Evolutionary conservation across 768 basidiomycete genomes (phyloP).

Genomic region (Trichaptum fuscoviolaceum): DNA sequence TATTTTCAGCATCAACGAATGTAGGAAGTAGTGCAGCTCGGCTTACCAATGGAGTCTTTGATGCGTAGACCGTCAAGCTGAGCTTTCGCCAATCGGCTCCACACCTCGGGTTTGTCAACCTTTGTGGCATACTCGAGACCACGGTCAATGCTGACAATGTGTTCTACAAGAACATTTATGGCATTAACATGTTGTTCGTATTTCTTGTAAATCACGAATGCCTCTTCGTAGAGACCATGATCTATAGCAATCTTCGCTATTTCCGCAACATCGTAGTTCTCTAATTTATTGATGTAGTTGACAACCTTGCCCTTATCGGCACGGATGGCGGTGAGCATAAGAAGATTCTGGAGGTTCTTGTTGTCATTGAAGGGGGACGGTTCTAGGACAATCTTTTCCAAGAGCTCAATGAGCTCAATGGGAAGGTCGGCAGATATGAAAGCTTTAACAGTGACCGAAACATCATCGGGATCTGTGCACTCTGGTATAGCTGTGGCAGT

Average conservation of each 20-base stretch:
- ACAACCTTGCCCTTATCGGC: slow-evolving; percentile 99
- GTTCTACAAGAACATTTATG: slow-evolving; percentile 96
- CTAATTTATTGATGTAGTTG: slow-evolving; percentile 94
- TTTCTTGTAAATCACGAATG: slow-evolving; percentile 96
- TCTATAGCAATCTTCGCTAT: slow-evolving; percentile 97
- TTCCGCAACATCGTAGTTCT: slow-evolving; percentile 91
- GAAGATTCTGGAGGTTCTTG: slow-evolving; percentile 90
- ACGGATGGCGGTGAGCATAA: slow-evolving; percentile 92
- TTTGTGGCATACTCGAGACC: slow-evolving; percentile 95
- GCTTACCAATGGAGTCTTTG: slow-evolving; percentile 91
- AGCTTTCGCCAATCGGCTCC: slow-evolving; percentile 97
- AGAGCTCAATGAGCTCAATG: slow-evolving; percentile 90
- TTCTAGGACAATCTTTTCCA: slow-evolving; percentile 98
- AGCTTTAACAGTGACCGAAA: slow-evolving; percentile 96
- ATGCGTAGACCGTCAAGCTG: slow-evolving; percentile 97
- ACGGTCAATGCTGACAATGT: slow-evolving; percentile 96
- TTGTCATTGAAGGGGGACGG: slow-evolving; percentile 98
- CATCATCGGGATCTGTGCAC: slow-evolving; percentile 96
- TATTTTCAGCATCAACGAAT: neutral
- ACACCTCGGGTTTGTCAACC: slow-evolving; percentile 93
- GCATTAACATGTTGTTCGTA: slow-evolving; percentile 93
- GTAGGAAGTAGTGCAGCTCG: neutral
- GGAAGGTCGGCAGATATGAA: slow-evolving; percentile 97
- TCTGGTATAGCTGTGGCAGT: slow-evolving; percentile 94
- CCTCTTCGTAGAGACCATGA: slow-evolving; percentile 93